Base-by-base conservation (phyloP, 1,139 yeast genomes). In the Meyerozyma smithsonii region DNA sequence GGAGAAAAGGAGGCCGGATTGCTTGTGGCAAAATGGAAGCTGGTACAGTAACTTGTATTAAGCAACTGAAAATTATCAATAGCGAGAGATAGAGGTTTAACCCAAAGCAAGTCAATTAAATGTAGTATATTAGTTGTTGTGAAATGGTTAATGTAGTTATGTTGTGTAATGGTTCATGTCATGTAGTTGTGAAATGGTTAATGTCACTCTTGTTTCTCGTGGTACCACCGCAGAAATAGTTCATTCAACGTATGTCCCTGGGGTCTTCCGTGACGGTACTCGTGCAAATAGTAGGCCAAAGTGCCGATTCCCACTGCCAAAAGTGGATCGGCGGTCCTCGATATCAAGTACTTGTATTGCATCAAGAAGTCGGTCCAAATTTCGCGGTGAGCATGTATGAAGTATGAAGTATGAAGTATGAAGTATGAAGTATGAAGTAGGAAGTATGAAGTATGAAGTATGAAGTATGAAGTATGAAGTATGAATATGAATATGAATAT, bases 281-380 rank as follows among this genome's bases (percentile, higher is more conserved):
- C 90, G 44, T 79, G 78, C 7, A 79, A 61, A 46, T 74, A 79
- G 54, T 78, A 83, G 3, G 87, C 78, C 5, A 73, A 61, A 0
- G 70, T 66, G 0, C 90, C 90, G 4, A 81, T 69, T 0, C 67
- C 58, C 1, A 81, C 51, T 1, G 83, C 88, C 45, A 80, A 69
- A 2, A 80, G 20, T 2, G 88, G 87, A 53, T 83, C 90, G 1
- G 66, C 53, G 26, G 56, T 53, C 53, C 70, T 60, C 21, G 67
- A 59, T 10, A 68, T 56, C 46, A 68, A 61, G 53, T 66, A 68
- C 18, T 64, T 67, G 43, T 65, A 67, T 49, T 64, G 69, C 66
- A 62, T 30, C 15, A 30, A 8, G n/a, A 23, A 23, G 12, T 23
- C n/a, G n/a, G n/a, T n/a, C n/a, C 15, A 14, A 17, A 17, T 17